phyloP scores from a whole-genome alignment of 306 rosid genomes.

The Hippophae tibetana region DNA sequence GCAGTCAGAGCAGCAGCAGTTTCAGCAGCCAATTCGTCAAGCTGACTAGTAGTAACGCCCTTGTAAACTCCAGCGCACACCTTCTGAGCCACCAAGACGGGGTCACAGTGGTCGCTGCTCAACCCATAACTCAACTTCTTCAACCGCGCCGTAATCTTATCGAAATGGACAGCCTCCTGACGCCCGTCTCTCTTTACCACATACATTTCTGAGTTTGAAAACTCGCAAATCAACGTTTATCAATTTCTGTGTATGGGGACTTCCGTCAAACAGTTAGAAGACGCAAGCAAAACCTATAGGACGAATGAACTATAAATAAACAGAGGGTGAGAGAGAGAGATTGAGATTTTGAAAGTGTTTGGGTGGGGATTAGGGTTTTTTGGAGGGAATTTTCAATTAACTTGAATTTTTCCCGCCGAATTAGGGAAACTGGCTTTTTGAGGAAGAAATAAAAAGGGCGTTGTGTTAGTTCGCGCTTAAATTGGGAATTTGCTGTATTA shows the following conservation, averaged over 20 bases:
- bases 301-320: too few species aligned
- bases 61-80: constrained; percentile 91
- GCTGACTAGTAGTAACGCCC: constrained; percentile 93
- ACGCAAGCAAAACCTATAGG: too few species aligned
- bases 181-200: constrained; percentile 90
- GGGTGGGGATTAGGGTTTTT: too few species aligned
- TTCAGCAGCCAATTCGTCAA: constrained; percentile 94
- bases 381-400: too few species aligned
- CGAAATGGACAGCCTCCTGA: constrained; percentile 84
- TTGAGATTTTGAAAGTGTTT: too few species aligned
- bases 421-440: too few species aligned
- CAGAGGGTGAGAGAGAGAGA: too few species aligned
- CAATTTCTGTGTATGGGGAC: constrained; percentile 9
- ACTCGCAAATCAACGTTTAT: not conserved
- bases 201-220: constrained; percentile 33
- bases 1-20: constrained; percentile 94
- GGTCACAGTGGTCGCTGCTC: constrained; percentile 75
- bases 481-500: too few species aligned
- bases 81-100: constrained; percentile 80
- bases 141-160: constrained; percentile 83
- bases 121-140: constrained; percentile 92
- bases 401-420: too few species aligned
- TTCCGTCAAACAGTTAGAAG: constrained; percentile 42
- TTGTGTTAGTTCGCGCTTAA: too few species aligned
- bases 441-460: too few species aligned